Evolutionary conservation across 305 asterid species (phyloP).

Genomic region (Solanum chacoense): DNA sequence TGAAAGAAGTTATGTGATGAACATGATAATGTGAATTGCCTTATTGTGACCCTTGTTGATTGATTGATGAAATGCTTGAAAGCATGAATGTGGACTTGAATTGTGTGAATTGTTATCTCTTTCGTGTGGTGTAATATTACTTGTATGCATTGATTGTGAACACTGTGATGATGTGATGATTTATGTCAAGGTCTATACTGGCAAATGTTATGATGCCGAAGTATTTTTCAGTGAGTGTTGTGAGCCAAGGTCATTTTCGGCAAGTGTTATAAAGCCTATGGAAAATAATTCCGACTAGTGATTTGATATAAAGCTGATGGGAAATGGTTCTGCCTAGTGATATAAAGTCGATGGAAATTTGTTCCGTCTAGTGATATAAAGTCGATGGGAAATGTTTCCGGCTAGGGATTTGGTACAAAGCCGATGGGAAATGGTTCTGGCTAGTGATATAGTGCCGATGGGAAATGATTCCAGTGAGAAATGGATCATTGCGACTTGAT

Average conservation of each 20-base stretch:
- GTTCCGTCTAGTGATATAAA: background rate
- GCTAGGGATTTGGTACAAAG: too few species aligned
- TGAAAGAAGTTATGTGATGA: background rate
- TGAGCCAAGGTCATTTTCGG: background rate
- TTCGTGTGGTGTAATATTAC: background rate
- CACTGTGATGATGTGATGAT: background rate
- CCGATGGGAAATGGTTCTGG: too few species aligned
- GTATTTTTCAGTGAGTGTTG: too few species aligned
- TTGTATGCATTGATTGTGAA: background rate
- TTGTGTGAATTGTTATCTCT: too few species aligned
- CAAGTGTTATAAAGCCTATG: background rate
- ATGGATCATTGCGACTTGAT: background rate
- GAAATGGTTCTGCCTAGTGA: background rate
- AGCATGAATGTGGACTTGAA: background rate
- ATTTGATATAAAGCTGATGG: background rate
- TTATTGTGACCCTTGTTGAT: background rate
- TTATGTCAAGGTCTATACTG: background rate
- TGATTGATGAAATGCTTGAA: background rate
- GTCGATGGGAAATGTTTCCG: accelerated
- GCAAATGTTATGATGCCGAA: too few species aligned
- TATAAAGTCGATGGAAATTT: background rate
- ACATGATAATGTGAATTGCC: background rate
- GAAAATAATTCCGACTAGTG: background rate
- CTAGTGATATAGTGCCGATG: background rate
- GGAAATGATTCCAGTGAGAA: background rate